Evolutionary conservation across 179 eudicot genomes (phyloP), one percentile per base, ranked within the genome.

Genomic region (Patellifolia procumbens): DNA sequence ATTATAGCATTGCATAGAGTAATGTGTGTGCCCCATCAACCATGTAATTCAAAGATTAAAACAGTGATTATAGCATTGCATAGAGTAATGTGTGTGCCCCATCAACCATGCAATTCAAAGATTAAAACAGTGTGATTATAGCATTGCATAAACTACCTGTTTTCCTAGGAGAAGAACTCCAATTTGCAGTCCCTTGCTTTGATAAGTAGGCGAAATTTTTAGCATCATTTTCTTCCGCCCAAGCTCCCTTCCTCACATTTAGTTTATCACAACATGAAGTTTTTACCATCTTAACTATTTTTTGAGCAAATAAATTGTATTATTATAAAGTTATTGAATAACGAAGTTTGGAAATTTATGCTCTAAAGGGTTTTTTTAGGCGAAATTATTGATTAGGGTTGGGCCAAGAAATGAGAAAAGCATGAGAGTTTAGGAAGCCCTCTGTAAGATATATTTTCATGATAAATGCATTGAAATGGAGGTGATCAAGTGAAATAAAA

Each of bases 221-320:
- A 7, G 45, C 81, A 55, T 84, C 82, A 12, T 81, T 87, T 28
- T 86, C 88, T 74, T 73, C 87, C 10, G 56, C 74, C 87, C 84
- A 84, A 51, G 55, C 51, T 24, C 76, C 83, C 81, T 43, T 86
- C 70, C 79, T 84, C 81, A 46, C 69, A 61, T 78, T 79, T 58
- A 79, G 35, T 80, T 81, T 86, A 55, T 87, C 82, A 43, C 76
- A 78, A 61, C 82, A 79, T 49, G 88, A 74, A 62, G 84, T 75
- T 79, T 80, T 92, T 74, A 83, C 91, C 93, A 88, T 88, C 56
- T 80, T 75, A 42, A 48, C 19, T 37, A 5, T 45, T 37, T 37
- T 24, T 2, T 43, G 2, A 64, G 59, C 12, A 32, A 28, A 26
- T 34, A 29, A 37, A 37, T 37, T 37, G 42, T 37, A 37, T 37